Evolutionary conservation across 1,284 basidiomycete genomes (phyloP), one percentile per base, ranked within the genome.

Genomic region (Singerocomus rubriflavus): DNA sequence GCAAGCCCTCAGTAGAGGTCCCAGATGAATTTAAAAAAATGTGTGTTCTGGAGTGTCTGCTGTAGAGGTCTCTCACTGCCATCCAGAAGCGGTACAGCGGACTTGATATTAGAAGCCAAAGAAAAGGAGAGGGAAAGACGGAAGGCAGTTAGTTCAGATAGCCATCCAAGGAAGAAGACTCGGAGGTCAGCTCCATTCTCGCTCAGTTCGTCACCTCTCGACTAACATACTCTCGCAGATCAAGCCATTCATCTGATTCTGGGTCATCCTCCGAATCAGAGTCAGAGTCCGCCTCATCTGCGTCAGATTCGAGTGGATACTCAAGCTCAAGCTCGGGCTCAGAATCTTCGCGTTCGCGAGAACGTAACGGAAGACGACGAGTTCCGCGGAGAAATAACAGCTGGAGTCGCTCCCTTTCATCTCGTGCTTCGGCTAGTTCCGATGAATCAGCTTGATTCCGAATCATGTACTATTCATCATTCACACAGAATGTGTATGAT

Each of bases 1-100:
- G 82, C 12, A 82, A 83, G 53, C 85, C 88, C 6, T 81, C 81
- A 7, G 80, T 85, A 0, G 86, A 88, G 57, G 80, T 90, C 11
- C 88, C 88, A 6, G 88, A 89, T 53, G 88, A 91, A 65, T 89
- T 91, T 68, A 88, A 82, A 73, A 79, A 70, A 56, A 85, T 85
- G 88, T 89, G 51, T 36, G 79, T 74, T 7, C 38, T 8, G 13
- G 45, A 6, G 17, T 29, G 34, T 44, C 33, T 25, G 35, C 9
- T 21, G 5, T 29, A 2, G 16, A 21, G 11, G 34, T 21, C 29
- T 31, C 46, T 59, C 33, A 70, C 32, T 26, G 21, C 52, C 35
- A 30, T 42, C 36, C 37, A 89, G 86, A 64, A 76, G 67, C 21
- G 88, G 88, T 3, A 83, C 79, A 11, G 87, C 88, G 26, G 82